Percentiles rank a stretch among this genome's conserved stretches.
These are phyloP conservation scores for Marasmius tenuissimus DNA, from an alignment of 1,284 basidiomycete species.

Conservation along the genomic window DNA sequence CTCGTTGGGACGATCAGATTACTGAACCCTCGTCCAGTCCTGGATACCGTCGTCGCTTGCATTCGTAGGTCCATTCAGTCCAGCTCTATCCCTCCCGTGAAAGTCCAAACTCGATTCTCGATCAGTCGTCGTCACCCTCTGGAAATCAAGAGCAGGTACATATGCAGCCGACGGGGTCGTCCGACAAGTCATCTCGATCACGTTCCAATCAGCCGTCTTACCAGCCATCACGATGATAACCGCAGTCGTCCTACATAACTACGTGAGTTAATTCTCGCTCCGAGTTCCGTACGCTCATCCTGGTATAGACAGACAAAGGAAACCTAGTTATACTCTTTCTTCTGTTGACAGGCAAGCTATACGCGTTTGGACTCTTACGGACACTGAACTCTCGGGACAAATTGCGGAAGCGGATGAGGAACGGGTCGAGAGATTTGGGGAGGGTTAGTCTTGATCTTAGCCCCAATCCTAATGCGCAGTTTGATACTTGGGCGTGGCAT, in stretches of 20 bases:
- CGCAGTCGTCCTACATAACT: constrained; percentile 40
- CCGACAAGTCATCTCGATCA: constrained; percentile 41
- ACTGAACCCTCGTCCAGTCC: constrained; percentile 21
- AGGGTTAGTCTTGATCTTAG: constrained; percentile 33
- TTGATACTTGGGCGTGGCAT: background rate
- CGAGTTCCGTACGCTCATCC: background rate
- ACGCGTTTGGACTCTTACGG: constrained; percentile 45
- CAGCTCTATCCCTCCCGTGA: constrained; percentile 7
- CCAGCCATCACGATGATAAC: constrained; percentile 44
- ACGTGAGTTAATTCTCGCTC: constrained; percentile 25
- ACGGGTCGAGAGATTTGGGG: constrained; percentile 34
- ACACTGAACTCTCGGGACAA: constrained; percentile 43
- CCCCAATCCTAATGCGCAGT: background rate
- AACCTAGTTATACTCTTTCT: constrained; percentile 49
- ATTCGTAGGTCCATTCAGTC: constrained; percentile 30
- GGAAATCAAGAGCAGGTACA: constrained; percentile 44
- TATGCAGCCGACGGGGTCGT: constrained; percentile 42
- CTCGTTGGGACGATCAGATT: too few species aligned
- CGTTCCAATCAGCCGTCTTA: constrained; percentile 48
- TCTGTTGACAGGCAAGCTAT: constrained; percentile 50
- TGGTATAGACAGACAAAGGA: constrained; percentile 23
- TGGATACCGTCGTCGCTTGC: constrained; percentile 40
- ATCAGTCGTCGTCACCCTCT: constrained; percentile 41
- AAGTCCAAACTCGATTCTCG: background rate
- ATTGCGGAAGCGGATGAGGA: constrained; percentile 36